Evolutionary conservation across 805 yeast species (phyloP), one percentile per base, ranked within the genome.

Genomic region (Cyberlindnera nakhonratchasimensis): DNA sequence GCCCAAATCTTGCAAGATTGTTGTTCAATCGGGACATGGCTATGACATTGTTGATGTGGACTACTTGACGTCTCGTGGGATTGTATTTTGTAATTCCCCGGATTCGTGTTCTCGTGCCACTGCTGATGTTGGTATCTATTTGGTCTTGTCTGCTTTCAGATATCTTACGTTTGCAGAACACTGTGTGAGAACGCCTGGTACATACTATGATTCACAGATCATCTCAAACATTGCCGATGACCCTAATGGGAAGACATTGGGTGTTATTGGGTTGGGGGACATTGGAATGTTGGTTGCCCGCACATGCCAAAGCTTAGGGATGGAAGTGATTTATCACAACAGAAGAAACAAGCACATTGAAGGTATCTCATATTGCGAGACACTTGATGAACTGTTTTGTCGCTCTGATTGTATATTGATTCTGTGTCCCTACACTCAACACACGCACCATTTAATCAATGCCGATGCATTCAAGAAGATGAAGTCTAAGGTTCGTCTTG

Each of bases 191-290:
- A 53, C 59, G 1, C 58, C 56, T 14, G 65, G 62, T 1, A 45
- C 57, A 16, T 65, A 64, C 43, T 59, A 59, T 40, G 62, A 61
- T 12, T 58, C 66, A 4, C 61, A 57, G 35, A 50, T 48, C 16
- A 43, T 65, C 16, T 54, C 67, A 8, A 52, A 59, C 33, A 51
- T 64, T 43, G 65, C 66, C 2, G 69, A 68, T 14, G 68, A 69
- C 46, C 73, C 72, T 9, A 51, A 61, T 32, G 74, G 69, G 1
- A 64, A 64, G 30, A 66, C 72, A 0, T 51, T 73, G 34, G 78
- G 79, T 5, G 64, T 73, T 16, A 52, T 73, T 24, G 78, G 78
- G 0, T 50, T 73, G 5, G 79, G 79, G 14, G 70, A 70, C 43
- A 73, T 73, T 48, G 77, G 77, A 4, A 48, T 60, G 32, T 55